Percentiles rank a stretch among this genome's conserved stretches.
Evolutionary conservation across 768 basidiomycete genomes (phyloP).

Genomic region (Melanogaster broomeanus): DNA sequence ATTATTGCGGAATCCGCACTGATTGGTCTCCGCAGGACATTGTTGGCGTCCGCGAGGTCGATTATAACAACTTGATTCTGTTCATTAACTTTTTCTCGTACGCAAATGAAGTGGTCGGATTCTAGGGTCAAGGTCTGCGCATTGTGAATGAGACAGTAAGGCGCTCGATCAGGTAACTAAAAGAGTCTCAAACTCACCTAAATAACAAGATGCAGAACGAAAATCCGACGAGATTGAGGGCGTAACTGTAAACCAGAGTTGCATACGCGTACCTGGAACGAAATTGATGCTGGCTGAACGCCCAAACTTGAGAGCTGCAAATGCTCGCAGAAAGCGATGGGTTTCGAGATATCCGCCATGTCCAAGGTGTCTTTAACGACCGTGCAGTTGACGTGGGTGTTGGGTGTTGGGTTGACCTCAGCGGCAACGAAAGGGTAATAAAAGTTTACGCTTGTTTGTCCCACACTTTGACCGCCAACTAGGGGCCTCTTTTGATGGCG

Average conservation of each 20-base stretch:
- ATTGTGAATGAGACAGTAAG: slow-evolving; percentile 5
- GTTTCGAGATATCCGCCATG: slow-evolving; percentile 50
- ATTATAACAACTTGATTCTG: slow-evolving; percentile 99
- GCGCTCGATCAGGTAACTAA: background rate
- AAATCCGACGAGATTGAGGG: slow-evolving; percentile 17
- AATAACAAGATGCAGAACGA: background rate
- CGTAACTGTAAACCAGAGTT: slow-evolving; percentile 13
- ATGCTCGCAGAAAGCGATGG: slow-evolving; percentile 88
- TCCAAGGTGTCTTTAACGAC: slow-evolving; percentile 18
- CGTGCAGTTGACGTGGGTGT: slow-evolving; percentile 24
- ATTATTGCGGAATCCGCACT: slow-evolving; percentile 99
- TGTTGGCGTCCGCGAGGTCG: slow-evolving; percentile 96
- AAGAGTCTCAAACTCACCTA: slow-evolving; percentile 19
- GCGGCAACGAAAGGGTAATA: slow-evolving; percentile 15
- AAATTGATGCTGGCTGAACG: slow-evolving; percentile 94
- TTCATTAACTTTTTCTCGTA: slow-evolving; percentile 93
- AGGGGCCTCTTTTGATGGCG: background rate
- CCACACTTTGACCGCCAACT: slow-evolving; percentile 12
- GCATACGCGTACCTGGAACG: slow-evolving; percentile 79
- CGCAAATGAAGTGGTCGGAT: slow-evolving; percentile 97
- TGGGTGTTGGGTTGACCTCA: slow-evolving; percentile 23
- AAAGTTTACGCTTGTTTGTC: slow-evolving; percentile 36
- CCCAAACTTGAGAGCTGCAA: slow-evolving; percentile 94
- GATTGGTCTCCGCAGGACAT: slow-evolving; percentile 94
- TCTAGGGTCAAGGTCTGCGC: slow-evolving; percentile 87